Evolutionary conservation across 1,284 basidiomycete genomes (phyloP), one percentile per base, ranked within the genome.

Genomic region (Papiliotrema laurentii): DNA sequence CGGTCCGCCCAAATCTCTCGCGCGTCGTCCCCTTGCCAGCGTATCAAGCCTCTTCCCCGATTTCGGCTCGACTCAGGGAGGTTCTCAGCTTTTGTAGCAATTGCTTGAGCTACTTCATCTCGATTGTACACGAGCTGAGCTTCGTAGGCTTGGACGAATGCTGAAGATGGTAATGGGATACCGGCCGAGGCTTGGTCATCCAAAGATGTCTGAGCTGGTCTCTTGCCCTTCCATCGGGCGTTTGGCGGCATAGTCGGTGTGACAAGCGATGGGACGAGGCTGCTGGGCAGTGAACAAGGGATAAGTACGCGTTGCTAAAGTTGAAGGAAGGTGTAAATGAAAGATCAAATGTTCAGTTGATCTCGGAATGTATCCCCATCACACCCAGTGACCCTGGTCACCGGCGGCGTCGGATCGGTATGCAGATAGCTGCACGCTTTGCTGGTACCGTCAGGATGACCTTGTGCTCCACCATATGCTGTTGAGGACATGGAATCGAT

Each of bases 71-170:
- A 13, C 30, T 45, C 37, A 19, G 49, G 33, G 10, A 47, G 45
- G 18, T 43, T 26, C 14, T 36, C 34, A 5, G n/a, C 27, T 21
- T 21, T 19, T 18, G 22, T 34, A 3, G 41, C 19, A 10, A 50
- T 36, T 27, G 49, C 56, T 18, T 27, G 16, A 5, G 55, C 58
- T 2, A 43, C 7, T 13, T 58, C 55, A 11, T 31, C 14, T 27
- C 47, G 37, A 26, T 43, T 54, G 26, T 64, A 64, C 2, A 60
- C 49, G 11, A 72, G 58, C 27, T 67, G 58, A 11, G 68, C 63
- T 53, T 72, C 69, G 54, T 68, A 72, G 1, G 65, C 68, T 26
- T 64, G 56, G 11, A 64, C 51, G 43, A 59, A 63, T 4, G 66
- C 66, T 27, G 27, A 21, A 16, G 43, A 25, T 10, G 40, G 40